Conservation (phyloP, 2,329 filamentous ascomycete genomes). For the Didymella exigua region DNA sequence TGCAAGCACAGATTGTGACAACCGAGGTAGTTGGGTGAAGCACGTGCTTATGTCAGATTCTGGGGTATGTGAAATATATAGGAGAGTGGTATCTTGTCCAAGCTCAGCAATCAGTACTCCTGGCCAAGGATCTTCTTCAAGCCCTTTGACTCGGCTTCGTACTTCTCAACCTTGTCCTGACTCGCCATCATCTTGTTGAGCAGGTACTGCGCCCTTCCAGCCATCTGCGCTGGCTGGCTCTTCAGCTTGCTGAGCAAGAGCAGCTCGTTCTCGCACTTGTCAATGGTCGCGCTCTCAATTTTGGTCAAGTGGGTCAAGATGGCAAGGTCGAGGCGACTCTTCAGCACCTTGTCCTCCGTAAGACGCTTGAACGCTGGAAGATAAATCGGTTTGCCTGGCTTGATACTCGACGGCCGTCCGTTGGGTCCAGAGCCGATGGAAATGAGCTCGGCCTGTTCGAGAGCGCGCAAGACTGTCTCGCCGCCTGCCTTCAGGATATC, state of each 20-base stretch:
- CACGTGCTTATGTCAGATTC: background rate
- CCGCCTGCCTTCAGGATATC: conserved; percentile 74
- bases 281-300: conserved; percentile 74
- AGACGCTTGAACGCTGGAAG: conserved; percentile 79
- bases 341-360: conserved; percentile 72
- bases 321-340: conserved; percentile 70
- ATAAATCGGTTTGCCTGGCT: conserved; percentile 84
- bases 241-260: conserved; percentile 71
- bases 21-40: background rate
- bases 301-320: conserved; percentile 72
- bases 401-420: conserved; percentile 78
- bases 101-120: conserved; percentile 33
- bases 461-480: conserved; percentile 76
- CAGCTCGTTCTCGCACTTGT: conserved; percentile 80
- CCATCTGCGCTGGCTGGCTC: conserved; percentile 71
- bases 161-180: conserved; percentile 74
- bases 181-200: conserved; percentile 73
- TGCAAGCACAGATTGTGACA: background rate
- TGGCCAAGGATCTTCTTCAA: conserved; percentile 75
- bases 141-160: conserved; percentile 72
- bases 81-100: conserved; percentile 11
- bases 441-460: conserved; percentile 87
- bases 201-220: conserved; percentile 71
- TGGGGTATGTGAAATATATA: background rate
- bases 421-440: conserved; percentile 70